Conservation (phyloP, 2,329 filamentous ascomycete species). For the Byssoonygena ceratinophila region DNA sequence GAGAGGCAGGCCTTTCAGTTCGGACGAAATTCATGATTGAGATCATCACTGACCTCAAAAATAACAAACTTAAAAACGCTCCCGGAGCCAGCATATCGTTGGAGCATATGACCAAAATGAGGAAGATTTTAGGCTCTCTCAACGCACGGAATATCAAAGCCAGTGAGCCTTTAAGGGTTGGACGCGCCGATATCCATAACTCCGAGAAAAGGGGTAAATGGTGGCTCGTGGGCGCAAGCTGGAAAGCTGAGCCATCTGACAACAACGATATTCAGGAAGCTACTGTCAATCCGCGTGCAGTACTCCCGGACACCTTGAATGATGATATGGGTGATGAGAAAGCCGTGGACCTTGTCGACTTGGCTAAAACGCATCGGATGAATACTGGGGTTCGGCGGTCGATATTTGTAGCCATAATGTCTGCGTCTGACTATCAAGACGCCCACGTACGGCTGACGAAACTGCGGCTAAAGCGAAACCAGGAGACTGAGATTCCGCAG, state of each 20-base stretch:
- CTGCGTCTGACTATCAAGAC: conserved; percentile 71
- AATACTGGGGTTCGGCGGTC: conserved; percentile 75
- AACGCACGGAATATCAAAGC: conserved; percentile 55
- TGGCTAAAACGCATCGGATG: conserved; percentile 75
- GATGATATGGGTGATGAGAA: conserved; percentile 37
- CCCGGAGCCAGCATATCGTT: conserved; percentile 61
- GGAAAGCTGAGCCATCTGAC: conserved; percentile 41
- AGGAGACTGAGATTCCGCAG: conserved; percentile 74
- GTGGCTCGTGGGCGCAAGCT: conserved; percentile 98
- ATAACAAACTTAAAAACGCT: conserved; percentile 75
- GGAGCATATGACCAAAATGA: conserved; percentile 79
- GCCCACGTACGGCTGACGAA: conserved; percentile 70
- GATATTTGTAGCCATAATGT: conserved; percentile 90
- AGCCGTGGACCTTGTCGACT: conserved; percentile 54
- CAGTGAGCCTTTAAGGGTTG: conserved; percentile 70
- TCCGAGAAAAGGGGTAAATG: conserved; percentile 86
- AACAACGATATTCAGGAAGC: conserved; percentile 17
- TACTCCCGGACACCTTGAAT: conserved; percentile 18
- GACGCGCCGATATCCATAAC: conserved; percentile 69
- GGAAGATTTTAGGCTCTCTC: conserved; percentile 71
- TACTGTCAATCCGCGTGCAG: conserved; percentile 12
- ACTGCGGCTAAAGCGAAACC: conserved; percentile 72
- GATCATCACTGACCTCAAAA: conserved; percentile 86
- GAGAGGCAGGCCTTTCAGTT: conserved; percentile 63
- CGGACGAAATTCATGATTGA: conserved; percentile 97